Base-by-base conservation (phyloP, 768 basidiomycete genomes). In the Lactifluus volemus region DNA sequence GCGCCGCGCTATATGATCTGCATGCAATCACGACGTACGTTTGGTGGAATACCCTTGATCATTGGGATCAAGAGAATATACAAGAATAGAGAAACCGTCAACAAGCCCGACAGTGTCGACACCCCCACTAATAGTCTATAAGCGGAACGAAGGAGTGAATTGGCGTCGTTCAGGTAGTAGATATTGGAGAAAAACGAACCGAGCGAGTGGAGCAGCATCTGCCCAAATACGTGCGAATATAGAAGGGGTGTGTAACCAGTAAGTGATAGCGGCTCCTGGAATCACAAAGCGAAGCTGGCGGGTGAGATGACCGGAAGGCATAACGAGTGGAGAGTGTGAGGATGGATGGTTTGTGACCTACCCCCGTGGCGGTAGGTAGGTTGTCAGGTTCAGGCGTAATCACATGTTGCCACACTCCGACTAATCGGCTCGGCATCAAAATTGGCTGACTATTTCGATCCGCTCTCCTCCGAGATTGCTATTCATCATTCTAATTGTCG, bases 271-370 rank as follows among this genome's bases (percentile, higher is more conserved):
- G 1, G 76, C 83, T 11, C 89, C 88, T n/a, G 89, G 88, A 11
- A 89, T 67, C 49, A 89, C 81, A 58, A 89, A 84, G 69, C 89
- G 88, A 68, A 90, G 79, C 74, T 89, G 88, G 53, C 80, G 78
- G 58, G 81, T 69, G 1, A 83, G 81, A 70, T 89, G 84, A 29
- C 55, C 59, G 29, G 57, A 66, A 50, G 47, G 49, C 64, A 65
- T 65, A 21, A 49, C 14, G 21, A 21, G 45, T 34, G 3, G 50
- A 19, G 41, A 19, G 54, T 21, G 36, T 25, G 50, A 21, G 19
- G 29, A 49, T 44, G 41, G 25, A 25, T 25, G 25, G 25, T 25
- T 25, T 25, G 49, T 42, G 39, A 25, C 47, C 12, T 6, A 21
- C n/a, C 17, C 25, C 2, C 30, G 19, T 21, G 44, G 29, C 4